Percentiles rank a stretch among this genome's conserved stretches.
phyloP scores from a whole-genome alignment of 2,329 filamentous ascomycete genomes.

The Colletotrichum coccodes region DNA sequence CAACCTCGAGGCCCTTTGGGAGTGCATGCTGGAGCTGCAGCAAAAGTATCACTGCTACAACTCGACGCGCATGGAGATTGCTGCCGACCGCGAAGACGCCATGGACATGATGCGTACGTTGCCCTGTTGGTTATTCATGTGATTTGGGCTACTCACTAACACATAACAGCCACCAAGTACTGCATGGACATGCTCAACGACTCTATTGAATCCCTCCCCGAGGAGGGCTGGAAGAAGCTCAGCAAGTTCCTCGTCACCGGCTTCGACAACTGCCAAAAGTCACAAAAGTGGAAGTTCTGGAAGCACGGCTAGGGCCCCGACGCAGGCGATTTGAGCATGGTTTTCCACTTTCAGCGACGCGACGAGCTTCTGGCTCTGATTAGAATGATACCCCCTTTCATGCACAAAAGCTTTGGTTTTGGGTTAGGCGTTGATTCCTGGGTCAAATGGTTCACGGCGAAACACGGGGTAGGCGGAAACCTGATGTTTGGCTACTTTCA shows the following conservation, averaged over 20 bases:
- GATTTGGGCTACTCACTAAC: background rate
- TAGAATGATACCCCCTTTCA: slow-evolving; percentile 31
- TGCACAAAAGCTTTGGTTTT: slow-evolving; percentile 2
- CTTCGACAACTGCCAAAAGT: slow-evolving; percentile 16
- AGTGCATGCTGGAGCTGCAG: slow-evolving; percentile 34
- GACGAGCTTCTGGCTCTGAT: slow-evolving; percentile 9
- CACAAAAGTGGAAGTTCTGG: slow-evolving; percentile 37
- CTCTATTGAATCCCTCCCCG: slow-evolving; percentile 36
- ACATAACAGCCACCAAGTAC: slow-evolving; percentile 34
- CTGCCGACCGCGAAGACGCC: slow-evolving; percentile 30
- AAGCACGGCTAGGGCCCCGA: slow-evolving; percentile 19
- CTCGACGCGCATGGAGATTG: slow-evolving; percentile 35
- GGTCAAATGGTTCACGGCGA: background rate
- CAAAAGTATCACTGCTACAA: slow-evolving; percentile 35
- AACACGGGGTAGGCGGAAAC: background rate
- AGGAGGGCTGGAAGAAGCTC: slow-evolving; percentile 36
- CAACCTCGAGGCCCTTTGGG: slow-evolving; percentile 32
- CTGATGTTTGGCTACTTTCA: background rate
- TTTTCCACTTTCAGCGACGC: slow-evolving; percentile 10
- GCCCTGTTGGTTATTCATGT: background rate
- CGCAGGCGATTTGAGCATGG: too few species aligned
- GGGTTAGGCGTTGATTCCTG: background rate
- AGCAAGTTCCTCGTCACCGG: slow-evolving; percentile 32
- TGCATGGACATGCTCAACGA: slow-evolving; percentile 39
- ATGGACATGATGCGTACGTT: slow-evolving; percentile 34